phyloP scores from a whole-genome alignment of 2,329 filamentous ascomycete genomes.

The Nemania sp. region DNA sequence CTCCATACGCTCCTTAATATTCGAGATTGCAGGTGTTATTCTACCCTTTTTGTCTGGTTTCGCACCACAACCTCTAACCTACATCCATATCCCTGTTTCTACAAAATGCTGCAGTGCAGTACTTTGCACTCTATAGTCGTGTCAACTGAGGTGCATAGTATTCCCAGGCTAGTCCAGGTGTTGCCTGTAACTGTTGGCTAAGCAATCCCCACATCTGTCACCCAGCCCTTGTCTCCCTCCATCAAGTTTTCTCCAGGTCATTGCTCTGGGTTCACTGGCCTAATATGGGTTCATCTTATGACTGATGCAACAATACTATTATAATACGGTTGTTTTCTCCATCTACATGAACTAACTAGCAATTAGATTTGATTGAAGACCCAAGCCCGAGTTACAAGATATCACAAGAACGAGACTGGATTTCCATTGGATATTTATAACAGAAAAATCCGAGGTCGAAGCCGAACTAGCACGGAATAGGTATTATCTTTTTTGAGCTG shows the following conservation, averaged over 20 bases:
- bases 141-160: conserved; percentile 22
- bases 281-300: conserved; percentile 7
- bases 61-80: not conserved
- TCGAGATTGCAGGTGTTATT: too few relatives aligned
- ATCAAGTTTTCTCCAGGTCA: conserved; percentile 5
- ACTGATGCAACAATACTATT: not conserved
- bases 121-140: conserved; percentile 20
- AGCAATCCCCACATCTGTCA: conserved; percentile 12
- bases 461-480: conserved; percentile 28
- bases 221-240: conserved; percentile 10
- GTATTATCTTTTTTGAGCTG: conserved; percentile 28
- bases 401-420: conserved; percentile 29
- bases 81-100: conserved; percentile 6
- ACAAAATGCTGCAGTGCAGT: conserved; percentile 1
- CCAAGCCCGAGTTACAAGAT: conserved; percentile 20
- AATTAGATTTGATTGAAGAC: conserved; percentile 11
- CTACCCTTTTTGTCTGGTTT: not conserved
- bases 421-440: not conserved
- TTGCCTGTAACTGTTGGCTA: conserved; percentile 4
- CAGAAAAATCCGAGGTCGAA: conserved; percentile 22
- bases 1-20: too few relatives aligned
- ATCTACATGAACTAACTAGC: conserved; percentile 18
- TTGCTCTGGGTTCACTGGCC: conserved; percentile 3
- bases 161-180: conserved; percentile 4
- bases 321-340: not conserved